A percentile compares a stretch with the other conserved stretches of the same genome.
Conservation (phyloP, 2,329 filamentous ascomycete genomes). For the Penicillium capsulatum region DNA sequence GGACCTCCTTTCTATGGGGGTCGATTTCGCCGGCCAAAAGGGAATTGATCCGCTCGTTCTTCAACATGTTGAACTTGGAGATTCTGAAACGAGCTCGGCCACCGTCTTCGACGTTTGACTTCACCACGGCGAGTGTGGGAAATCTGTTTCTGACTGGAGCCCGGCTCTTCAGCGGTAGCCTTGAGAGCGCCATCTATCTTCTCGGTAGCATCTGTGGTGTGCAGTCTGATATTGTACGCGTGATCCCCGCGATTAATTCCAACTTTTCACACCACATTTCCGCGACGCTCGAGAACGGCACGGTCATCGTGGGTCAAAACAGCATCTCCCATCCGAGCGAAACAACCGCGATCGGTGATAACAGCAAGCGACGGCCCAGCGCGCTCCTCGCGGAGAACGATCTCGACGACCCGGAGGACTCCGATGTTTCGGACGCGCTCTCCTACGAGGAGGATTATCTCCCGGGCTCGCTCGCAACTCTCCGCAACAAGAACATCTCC, state of each 20-base stretch:
- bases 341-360: conserved; percentile 50
- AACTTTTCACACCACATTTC: conserved; percentile 96
- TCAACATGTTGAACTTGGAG: conserved; percentile 72
- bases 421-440: conserved; percentile 32
- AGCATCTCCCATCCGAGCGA: conserved; percentile 80
- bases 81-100: conserved; percentile 70
- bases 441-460: conserved; percentile 46
- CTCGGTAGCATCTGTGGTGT: conserved; percentile 84
- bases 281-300: conserved; percentile 71
- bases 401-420: conserved; percentile 27
- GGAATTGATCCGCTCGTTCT: conserved; percentile 71
- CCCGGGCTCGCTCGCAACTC: conserved; percentile 66
- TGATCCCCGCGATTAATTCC: conserved; percentile 86
- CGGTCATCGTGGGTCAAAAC: conserved; percentile 83
- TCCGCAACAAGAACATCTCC: conserved; percentile 74
- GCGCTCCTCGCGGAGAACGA: conserved; percentile 35
- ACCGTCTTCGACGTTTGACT: conserved; percentile 69
- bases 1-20: conserved; percentile 70
- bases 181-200: conserved; percentile 89
- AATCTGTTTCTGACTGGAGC: conserved; percentile 81
- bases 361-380: conserved; percentile 31
- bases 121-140: conserved; percentile 69
- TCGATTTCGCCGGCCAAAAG: conserved; percentile 66
- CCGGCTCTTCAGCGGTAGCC: conserved; percentile 83
- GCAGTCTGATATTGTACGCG: conserved; percentile 63